These are phyloP conservation scores for Craterostigma plantagineum DNA, from an alignment of 257 asterid species.

Conservation along the genomic window DNA sequence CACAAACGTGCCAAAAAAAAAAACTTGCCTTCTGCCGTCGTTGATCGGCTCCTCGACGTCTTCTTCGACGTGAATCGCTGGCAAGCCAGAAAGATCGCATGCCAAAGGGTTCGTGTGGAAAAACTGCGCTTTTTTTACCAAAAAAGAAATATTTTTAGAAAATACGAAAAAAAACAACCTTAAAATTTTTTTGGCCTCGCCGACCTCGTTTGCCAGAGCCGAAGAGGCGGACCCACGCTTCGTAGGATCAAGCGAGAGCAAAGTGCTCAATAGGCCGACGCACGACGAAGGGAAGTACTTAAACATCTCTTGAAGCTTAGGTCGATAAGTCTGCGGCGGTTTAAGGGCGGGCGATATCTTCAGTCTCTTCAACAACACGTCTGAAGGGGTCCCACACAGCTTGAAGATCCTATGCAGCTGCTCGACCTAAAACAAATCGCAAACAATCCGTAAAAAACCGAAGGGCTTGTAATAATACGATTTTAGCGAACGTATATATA, in stretches of 20 bases:
- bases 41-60: constrained; percentile 14
- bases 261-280: constrained; percentile 26
- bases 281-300: constrained; percentile 49
- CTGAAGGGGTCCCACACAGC: constrained; percentile 80
- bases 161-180: neutral
- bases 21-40: constrained; percentile 32
- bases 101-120: constrained; percentile 42
- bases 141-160: neutral
- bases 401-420: constrained; percentile 65
- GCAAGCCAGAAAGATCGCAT: constrained; percentile 48
- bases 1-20: neutral
- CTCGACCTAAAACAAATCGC: constrained; percentile 34
- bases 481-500: constrained; percentile 9
- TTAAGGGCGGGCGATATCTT: constrained; percentile 44
- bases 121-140: constrained; percentile 26
- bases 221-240: constrained; percentile 42
- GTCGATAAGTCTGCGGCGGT: constrained; percentile 44
- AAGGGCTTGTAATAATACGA: too few species aligned
- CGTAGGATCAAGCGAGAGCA: constrained; percentile 50
- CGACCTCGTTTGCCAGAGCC: constrained; percentile 47
- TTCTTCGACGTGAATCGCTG: constrained; percentile 24
- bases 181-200: neutral
- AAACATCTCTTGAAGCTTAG: constrained; percentile 33
- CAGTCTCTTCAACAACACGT: constrained; percentile 32
- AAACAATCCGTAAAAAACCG: neutral